These are phyloP conservation scores for Bryoerythrophyllum caledonicum DNA, from an alignment of 225 moss, liverwort and hornwort genomes.

Conservation along the genomic window DNA sequence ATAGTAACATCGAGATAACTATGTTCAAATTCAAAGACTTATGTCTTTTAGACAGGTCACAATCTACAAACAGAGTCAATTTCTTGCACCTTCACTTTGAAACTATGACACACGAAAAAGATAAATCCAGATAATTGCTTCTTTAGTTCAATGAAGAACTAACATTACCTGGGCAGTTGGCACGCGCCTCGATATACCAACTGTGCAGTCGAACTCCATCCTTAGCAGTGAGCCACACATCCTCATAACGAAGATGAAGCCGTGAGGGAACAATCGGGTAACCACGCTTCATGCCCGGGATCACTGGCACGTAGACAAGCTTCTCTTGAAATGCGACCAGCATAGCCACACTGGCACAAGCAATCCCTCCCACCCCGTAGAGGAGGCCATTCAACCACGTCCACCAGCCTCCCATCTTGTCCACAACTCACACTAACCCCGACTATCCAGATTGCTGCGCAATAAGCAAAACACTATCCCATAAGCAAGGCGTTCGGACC, in stretches of 20 bases:
- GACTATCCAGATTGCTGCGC: constrained; percentile 29
- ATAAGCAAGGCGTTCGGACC: not conserved
- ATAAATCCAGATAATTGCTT: not conserved
- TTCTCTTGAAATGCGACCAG: constrained; percentile 94
- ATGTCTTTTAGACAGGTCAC: not conserved
- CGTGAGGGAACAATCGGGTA: constrained; percentile 78
- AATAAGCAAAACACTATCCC: not conserved
- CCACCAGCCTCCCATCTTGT: constrained; percentile 64
- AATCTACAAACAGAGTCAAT: constrained; percentile 1
- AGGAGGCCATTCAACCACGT: constrained; percentile 76
- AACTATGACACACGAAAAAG: not conserved
- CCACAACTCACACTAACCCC: constrained; percentile 20
- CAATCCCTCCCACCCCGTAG: constrained; percentile 76
- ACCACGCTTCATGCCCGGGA: constrained; percentile 87
- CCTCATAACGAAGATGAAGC: constrained; percentile 74
- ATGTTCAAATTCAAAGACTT: not conserved
- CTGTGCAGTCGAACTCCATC: constrained; percentile 86
- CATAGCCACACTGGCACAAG: constrained; percentile 75
- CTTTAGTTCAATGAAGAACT: not conserved
- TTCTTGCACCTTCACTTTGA: not conserved
- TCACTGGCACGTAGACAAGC: constrained; percentile 86
- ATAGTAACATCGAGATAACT: not conserved
- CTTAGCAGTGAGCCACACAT: constrained; percentile 73
- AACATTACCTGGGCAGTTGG: constrained; percentile 45
- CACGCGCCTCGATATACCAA: constrained; percentile 78